These are phyloP conservation scores for Diaporthe nobilis DNA, from an alignment of 2,329 filamentous ascomycete genomes.

Conservation along the genomic window DNA sequence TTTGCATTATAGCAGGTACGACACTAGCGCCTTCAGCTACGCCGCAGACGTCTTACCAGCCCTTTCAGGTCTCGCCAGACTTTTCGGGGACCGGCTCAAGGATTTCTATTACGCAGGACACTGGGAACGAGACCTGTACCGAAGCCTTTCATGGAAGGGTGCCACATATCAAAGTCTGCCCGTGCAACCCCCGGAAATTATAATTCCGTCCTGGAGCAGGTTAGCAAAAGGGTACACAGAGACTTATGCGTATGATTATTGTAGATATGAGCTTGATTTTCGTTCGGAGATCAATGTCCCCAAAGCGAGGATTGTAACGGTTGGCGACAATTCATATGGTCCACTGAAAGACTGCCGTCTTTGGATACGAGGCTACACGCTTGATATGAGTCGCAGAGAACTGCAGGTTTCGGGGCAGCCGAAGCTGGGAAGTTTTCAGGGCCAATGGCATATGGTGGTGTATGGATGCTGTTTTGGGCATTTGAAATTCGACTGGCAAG, in stretches of 20 bases:
- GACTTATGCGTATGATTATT: no score
- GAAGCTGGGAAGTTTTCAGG: fast-evolving
- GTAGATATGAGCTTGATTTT: no score
- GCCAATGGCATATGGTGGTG: background rate
- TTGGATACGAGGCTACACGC: background rate
- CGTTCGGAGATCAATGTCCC: background rate
- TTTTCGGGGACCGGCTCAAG: background rate
- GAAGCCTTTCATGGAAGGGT: background rate
- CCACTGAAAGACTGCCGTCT: background rate
- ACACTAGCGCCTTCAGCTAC: background rate
- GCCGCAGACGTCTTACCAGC: background rate
- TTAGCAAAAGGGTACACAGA: background rate
- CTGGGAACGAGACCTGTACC: background rate
- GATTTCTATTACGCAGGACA: conserved; percentile 13
- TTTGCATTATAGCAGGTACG: background rate
- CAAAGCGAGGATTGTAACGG: background rate
- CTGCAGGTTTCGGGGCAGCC: background rate
- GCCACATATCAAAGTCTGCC: fast-evolving
- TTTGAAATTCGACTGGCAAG: background rate
- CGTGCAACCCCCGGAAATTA: background rate
- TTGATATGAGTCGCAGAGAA: background rate
- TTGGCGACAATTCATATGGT: background rate
- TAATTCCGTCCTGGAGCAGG: background rate
- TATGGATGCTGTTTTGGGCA: background rate
- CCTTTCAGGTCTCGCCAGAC: background rate